Percentiles rank a stretch among this genome's conserved stretches.
phyloP scores from a whole-genome alignment of 2,329 filamentous ascomycete genomes.

The Cercospora nicotianae region DNA sequence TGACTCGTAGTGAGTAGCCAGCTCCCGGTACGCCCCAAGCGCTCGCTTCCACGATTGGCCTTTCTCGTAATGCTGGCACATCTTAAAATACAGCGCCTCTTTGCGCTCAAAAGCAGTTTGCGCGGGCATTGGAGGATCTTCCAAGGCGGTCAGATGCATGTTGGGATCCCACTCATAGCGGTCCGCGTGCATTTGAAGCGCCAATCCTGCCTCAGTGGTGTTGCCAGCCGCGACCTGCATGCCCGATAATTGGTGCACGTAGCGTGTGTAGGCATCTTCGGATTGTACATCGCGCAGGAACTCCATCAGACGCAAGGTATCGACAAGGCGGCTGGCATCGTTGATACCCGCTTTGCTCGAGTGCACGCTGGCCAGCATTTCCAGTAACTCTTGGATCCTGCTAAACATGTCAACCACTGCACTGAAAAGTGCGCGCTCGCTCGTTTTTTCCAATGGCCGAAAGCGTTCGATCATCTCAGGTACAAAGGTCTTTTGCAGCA shows the following conservation, averaged over 20 bases:
- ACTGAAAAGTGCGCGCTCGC: slow-evolving; percentile 71
- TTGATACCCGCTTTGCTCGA: slow-evolving; percentile 62
- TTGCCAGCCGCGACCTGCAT: slow-evolving; percentile 76
- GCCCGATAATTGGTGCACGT: slow-evolving; percentile 85
- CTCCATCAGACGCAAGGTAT: slow-evolving; percentile 88
- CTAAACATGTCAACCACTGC: slow-evolving; percentile 76
- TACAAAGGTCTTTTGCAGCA: slow-evolving; percentile 90
- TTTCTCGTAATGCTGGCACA: slow-evolving; percentile 93
- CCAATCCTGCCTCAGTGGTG: slow-evolving; percentile 82
- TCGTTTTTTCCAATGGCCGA: slow-evolving; percentile 63
- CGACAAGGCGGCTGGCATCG: slow-evolving; percentile 80
- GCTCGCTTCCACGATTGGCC: slow-evolving; percentile 93
- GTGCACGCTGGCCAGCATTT: slow-evolving; percentile 86
- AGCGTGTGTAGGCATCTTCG: slow-evolving; percentile 93
- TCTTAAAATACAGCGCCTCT: slow-evolving; percentile 86
- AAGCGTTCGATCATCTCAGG: slow-evolving; percentile 81
- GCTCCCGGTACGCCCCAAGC: slow-evolving; percentile 82
- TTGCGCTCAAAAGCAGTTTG: slow-evolving; percentile 91
- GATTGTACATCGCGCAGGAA: slow-evolving; percentile 96
- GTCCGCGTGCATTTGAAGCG: slow-evolving; percentile 85
- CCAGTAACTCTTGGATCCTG: slow-evolving; percentile 86
- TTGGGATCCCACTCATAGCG: slow-evolving; percentile 87
- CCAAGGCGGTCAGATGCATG: slow-evolving; percentile 63
- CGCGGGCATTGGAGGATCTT: slow-evolving; percentile 74
- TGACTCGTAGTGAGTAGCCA: slow-evolving; percentile 85